phyloP scores from a whole-genome alignment of 2,329 filamentous ascomycete genomes.

The Calonectria pteridis region DNA sequence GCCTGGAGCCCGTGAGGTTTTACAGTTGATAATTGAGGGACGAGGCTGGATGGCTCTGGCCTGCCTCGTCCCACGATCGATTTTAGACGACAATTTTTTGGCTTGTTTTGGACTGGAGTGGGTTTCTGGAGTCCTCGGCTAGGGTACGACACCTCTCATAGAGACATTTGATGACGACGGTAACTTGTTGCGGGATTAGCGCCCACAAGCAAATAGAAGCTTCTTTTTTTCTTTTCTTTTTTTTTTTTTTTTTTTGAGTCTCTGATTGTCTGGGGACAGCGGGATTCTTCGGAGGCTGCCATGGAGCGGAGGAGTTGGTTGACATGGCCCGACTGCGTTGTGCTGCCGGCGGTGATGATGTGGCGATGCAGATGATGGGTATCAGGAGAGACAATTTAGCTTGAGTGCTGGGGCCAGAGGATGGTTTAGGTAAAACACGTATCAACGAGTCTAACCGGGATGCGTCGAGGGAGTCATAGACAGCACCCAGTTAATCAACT shows the following conservation, averaged over 20 bases:
- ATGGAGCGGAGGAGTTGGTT: conserved; percentile 10
- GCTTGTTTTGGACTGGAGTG: conserved; percentile 14
- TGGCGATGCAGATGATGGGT: conserved; percentile 25
- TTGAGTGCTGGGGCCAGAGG: background rate
- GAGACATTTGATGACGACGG: conserved; percentile 8
- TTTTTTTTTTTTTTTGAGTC: background rate
- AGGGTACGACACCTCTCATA: conserved; percentile 14
- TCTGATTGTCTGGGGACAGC: background rate
- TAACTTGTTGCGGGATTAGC: conserved; percentile 8
- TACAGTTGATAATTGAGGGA: conserved; percentile 17
- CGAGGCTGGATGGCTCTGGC: background rate
- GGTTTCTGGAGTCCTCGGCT: conserved; percentile 23
- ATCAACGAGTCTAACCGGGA: background rate
- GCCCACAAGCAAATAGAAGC: background rate
- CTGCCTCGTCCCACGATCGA: conserved; percentile 1
- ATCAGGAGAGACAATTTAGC: conserved; percentile 6
- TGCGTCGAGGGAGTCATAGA: background rate
- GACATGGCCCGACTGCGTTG: background rate
- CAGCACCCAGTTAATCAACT: background rate
- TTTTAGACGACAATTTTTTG: conserved; percentile 13
- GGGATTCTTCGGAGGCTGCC: conserved; percentile 7
- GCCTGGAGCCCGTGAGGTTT: conserved; percentile 17
- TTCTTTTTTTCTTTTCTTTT: background rate
- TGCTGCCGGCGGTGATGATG: conserved; percentile 24
- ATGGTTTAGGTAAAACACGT: background rate